Evolutionary conservation across 768 basidiomycete species (phyloP).

Genomic region (Auriscalpium orientale): DNA sequence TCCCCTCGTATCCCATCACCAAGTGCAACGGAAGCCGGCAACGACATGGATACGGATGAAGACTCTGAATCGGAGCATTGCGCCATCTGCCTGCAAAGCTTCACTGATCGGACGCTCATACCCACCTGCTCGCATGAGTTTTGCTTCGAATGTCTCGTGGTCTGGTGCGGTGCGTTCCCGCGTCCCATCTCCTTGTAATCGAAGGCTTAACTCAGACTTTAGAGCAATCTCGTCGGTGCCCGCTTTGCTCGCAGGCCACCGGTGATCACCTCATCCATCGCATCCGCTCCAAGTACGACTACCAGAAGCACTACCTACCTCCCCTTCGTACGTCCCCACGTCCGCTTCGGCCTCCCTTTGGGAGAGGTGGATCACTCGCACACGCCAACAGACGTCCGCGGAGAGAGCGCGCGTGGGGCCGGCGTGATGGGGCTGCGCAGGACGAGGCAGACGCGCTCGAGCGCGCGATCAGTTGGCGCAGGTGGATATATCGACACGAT

Average conservation of each 20-base stretch:
- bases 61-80: conserved; percentile 42
- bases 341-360: conserved; percentile 15
- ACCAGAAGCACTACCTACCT: conserved; percentile 69
- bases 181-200: background rate
- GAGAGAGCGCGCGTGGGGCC: conserved; percentile 49
- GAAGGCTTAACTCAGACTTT: background rate
- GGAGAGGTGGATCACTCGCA: conserved; percentile 8
- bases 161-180: conserved; percentile 75
- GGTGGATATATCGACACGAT: conserved; percentile 74
- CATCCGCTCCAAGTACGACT: conserved; percentile 72
- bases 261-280: conserved; percentile 74
- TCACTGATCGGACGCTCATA: conserved; percentile 73
- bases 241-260: conserved; percentile 61
- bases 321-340: conserved; percentile 51
- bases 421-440: conserved; percentile 39
- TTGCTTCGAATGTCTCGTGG: conserved; percentile 83
- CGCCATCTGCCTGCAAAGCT: conserved; percentile 76
- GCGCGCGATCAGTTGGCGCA: conserved; percentile 59
- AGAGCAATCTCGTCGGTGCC: conserved; percentile 78
- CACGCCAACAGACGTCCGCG: conserved; percentile 19
- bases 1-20: no score
- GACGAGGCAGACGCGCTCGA: conserved; percentile 68
- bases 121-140: conserved; percentile 88
- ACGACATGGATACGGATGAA: no score
- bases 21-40: no score